Evolutionary conservation across 495 filamentous ascomycete species (phyloP), one percentile per base, ranked within the genome.

Genomic region (Neurospora hispaniola): DNA sequence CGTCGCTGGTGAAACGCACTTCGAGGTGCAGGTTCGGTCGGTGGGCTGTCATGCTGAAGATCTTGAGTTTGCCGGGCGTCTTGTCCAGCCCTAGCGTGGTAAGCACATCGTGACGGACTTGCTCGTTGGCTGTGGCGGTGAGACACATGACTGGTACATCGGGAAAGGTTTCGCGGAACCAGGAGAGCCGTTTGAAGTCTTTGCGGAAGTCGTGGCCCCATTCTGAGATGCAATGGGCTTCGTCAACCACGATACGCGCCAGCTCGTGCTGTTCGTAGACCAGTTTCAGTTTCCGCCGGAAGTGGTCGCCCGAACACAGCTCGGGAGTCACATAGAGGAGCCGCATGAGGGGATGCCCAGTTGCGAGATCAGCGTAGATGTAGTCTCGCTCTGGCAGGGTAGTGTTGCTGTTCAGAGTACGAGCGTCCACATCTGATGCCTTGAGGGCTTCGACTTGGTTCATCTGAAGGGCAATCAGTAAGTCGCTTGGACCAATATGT

Each of bases 131-230:
- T 2, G 95, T 97, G 4, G 95, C 95, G 0, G 95, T 98, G 20
- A 97, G 86, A 69, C 93, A 95, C 75, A 94, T 97, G 41, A 98
- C 90, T 31, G 95, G 94, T 1, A 97, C 92, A 39, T 90, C 85
- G 0, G 94, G 94, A 73, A 93, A 92, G 27, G 89, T 89, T 39
- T 87, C 84, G 73, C 91, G 93, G 84, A 98, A 97, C 89, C 92
- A 97, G 8, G 89, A 89, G n/a, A 98, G 87, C 35, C 90, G 86
- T 75, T 93, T 93, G 81, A 97, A 98, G 42, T 93, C 90, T 20
- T 91, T 92, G n/a, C 95, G 91, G 77, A 98, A 98, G 80, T 98
- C 95, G 79, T 98, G 94, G 20, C 95, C 95, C 95, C 95, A 98
- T 89, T 98, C 94, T 11, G 91, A 94, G 75, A 98, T 97, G 79